Percentiles rank a stretch among this genome's conserved stretches.
phyloP scores from a whole-genome alignment of 495 filamentous ascomycete genomes.

The Neurospora sp. region DNA sequence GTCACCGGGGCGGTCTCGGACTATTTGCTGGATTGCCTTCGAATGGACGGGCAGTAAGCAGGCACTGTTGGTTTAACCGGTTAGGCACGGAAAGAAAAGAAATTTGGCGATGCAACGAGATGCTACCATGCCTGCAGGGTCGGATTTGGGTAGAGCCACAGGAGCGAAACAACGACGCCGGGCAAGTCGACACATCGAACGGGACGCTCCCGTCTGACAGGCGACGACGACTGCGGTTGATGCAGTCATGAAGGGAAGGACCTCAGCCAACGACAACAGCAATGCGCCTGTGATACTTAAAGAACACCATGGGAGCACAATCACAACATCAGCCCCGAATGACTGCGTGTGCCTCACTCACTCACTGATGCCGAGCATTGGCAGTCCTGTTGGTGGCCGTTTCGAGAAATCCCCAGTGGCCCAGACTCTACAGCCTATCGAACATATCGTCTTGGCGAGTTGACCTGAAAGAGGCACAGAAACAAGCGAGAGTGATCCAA shows the following conservation, averaged over 20 bases:
- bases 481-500: not conserved
- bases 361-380: not conserved
- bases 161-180: not conserved
- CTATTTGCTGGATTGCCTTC: not conserved
- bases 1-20: not conserved
- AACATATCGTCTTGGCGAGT: not conserved
- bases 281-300: not conserved
- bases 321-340: not conserved
- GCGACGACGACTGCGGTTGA: not conserved
- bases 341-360: not conserved
- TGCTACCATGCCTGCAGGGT: not conserved
- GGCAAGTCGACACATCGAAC: not conserved
- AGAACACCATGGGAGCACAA: not conserved
- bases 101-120: not conserved
- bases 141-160: not conserved
- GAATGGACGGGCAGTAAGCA: not conserved
- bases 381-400: not conserved
- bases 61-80: not conserved
- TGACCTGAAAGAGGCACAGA: not conserved
- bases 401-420: not conserved
- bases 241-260: not conserved
- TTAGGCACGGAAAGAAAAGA: not conserved
- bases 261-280: not conserved
- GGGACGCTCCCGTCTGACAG: not conserved
- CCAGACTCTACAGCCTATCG: not conserved